phyloP scores from a whole-genome alignment of 805 yeast species.

The Saturnispora silvae region DNA sequence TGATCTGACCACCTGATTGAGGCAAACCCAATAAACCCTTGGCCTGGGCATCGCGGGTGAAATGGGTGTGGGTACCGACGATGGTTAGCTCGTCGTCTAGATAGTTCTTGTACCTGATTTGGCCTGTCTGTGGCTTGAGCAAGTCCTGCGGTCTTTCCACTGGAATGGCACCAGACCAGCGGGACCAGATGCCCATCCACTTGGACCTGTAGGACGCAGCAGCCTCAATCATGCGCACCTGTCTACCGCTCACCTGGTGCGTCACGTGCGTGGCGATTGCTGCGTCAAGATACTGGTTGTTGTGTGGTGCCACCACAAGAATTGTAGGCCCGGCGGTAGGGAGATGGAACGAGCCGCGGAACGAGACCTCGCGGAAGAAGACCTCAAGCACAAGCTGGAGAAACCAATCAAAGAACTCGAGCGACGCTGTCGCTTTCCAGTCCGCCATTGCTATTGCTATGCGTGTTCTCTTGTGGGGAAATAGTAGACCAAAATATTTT shows the following conservation, averaged over 20 bases:
- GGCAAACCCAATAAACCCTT: conserved; percentile 75
- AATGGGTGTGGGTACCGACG: conserved; percentile 56
- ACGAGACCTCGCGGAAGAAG: conserved; percentile 81
- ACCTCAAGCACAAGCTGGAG: conserved; percentile 27
- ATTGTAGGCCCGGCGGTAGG: conserved; percentile 73
- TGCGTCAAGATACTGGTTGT: conserved; percentile 71
- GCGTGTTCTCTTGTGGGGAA: too few species aligned
- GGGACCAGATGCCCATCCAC: conserved; percentile 69
- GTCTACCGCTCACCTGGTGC: conserved; percentile 49
- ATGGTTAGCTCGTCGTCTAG: conserved; percentile 43
- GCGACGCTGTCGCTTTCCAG: too few species aligned
- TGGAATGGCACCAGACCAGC: conserved; percentile 74
- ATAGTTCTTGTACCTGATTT: conserved; percentile 37
- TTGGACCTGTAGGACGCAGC: conserved; percentile 57
- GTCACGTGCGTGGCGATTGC: conserved; percentile 70
- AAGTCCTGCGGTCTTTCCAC: conserved; percentile 88
- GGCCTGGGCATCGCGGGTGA: conserved; percentile 48
- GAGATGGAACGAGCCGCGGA: conserved; percentile 72
- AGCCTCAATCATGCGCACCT: conserved; percentile 78
- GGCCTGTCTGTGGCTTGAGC: conserved; percentile 52
- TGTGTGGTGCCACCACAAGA: conserved; percentile 95
- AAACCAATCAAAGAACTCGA: conserved; percentile 25
- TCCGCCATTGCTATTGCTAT: too few species aligned
- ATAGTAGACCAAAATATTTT: too few species aligned
- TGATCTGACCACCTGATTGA: conserved; percentile 62